These are phyloP conservation scores for Podospora appendiculata DNA, from an alignment of 495 filamentous ascomycete species.

Conservation along the genomic window DNA sequence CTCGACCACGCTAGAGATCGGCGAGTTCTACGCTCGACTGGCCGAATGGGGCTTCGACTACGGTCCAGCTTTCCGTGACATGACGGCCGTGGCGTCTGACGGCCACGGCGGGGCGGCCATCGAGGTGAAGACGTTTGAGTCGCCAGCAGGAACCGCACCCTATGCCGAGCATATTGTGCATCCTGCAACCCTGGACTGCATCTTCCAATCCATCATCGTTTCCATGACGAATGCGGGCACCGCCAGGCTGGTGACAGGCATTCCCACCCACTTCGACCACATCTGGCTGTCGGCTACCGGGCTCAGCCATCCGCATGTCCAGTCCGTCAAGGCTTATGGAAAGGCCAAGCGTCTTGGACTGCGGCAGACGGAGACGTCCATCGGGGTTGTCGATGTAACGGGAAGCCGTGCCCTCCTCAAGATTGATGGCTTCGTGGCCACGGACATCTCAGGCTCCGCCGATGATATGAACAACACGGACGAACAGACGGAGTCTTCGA, in stretches of 20 bases:
- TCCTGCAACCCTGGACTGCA: neutral
- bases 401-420: neutral
- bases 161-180: neutral
- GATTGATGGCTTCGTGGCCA: slow-evolving; percentile 2
- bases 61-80: neutral
- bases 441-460: neutral
- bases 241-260: neutral
- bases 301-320: neutral
- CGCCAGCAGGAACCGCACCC: neutral
- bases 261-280: slow-evolving; percentile 1
- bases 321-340: neutral
- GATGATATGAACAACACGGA: neutral
- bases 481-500: neutral
- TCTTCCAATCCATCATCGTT: neutral
- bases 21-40: neutral
- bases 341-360: neutral
- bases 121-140: neutral
- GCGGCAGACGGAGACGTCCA: slow-evolving; percentile 1
- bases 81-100: neutral
- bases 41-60: neutral
- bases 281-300: slow-evolving; percentile 3
- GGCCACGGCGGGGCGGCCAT: neutral
- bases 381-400: neutral
- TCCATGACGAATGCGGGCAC: neutral
- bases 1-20: neutral